Evolutionary conservation across 1,284 basidiomycete species (phyloP), one percentile per base, ranked within the genome.

Genomic region (Apiotrichum veenhuisii): DNA sequence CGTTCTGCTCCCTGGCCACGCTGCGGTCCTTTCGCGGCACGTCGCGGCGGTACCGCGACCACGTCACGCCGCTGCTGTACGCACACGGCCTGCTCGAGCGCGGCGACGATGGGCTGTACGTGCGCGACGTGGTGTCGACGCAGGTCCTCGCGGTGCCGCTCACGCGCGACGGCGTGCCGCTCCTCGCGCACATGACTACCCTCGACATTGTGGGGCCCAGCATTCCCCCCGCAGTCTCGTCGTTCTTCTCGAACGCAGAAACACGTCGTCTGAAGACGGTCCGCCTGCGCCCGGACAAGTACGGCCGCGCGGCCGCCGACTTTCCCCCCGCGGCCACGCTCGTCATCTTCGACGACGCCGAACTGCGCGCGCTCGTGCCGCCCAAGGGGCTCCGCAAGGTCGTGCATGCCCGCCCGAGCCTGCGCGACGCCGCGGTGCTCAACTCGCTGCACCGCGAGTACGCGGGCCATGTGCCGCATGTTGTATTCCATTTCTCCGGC

Each of bases 21-120:
- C 52, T 54, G 20, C 30, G 12, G 9, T 50, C 58, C 2, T 49
- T 59, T 27, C 53, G 58, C 20, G 22, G 8, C 5, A 43, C 46
- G 18, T 52, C 45, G 11, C 50, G 50, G n/a, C n/a, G 20, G 23
- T 47, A 45, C 44, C 46, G 38, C 25, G 45, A 48, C 23, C 40
- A 34, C 40, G 49, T 50, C 26, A 46, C 55, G 20, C 41, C 46
- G 5, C 2, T 36, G 12, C 4, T 48, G 14, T 48, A 36, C 33
- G 7, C 17, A n/a, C 33, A 48, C 33, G n/a, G 46, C 22, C 20
- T 37, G 33, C 8, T 10, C 43, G 2, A n/a, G 43, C 2, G 25
- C 27, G 18, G 10, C 12, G 9, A 5, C 2, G 23, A 11, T 12
- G 12, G 27, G 18, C n/a, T 46, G 2, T 20, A n/a, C 44, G 23